Percentiles rank a stretch among this genome's conserved stretches.
These are phyloP conservation scores for Schwanniomyces yamadae DNA, from an alignment of 805 yeast genomes.

Conservation along the genomic window DNA sequence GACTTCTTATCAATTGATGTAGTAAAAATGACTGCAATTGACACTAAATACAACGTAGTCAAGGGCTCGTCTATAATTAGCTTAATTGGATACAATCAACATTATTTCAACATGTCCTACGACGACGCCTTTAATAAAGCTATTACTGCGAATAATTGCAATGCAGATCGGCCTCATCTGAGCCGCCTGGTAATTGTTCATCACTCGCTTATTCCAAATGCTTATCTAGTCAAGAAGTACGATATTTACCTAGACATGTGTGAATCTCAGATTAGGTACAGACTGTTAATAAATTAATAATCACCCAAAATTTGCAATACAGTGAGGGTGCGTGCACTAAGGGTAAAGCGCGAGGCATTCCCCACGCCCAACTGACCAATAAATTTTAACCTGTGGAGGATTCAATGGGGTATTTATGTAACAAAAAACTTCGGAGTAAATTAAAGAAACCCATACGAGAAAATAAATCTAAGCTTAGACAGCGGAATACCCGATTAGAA, in stretches of 20 bases:
- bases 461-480: too few species aligned
- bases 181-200: background rate
- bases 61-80: conserved; percentile 12
- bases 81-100: conserved; percentile 4
- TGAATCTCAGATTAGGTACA: conserved; percentile 6
- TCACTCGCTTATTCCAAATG: background rate
- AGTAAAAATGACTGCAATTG: conserved; percentile 2
- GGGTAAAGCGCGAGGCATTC: too few species aligned
- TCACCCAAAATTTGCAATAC: background rate
- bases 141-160: background rate
- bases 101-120: background rate
- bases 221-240: conserved; percentile 7
- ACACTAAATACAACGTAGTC: conserved; percentile 11
- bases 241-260: conserved; percentile 9
- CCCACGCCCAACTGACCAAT: too few species aligned
- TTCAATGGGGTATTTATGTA: too few species aligned
- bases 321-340: background rate
- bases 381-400: too few species aligned
- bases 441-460: too few species aligned
- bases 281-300: conserved; percentile 3
- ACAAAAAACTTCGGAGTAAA: too few species aligned
- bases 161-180: background rate
- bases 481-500: too few species aligned
- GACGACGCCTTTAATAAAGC: background rate
- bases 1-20: background rate